A percentile compares a stretch with the other conserved stretches of the same genome.
phyloP scores from a whole-genome alignment of 495 filamentous ascomycete genomes.

The Massariosphaeria phaeospora region DNA sequence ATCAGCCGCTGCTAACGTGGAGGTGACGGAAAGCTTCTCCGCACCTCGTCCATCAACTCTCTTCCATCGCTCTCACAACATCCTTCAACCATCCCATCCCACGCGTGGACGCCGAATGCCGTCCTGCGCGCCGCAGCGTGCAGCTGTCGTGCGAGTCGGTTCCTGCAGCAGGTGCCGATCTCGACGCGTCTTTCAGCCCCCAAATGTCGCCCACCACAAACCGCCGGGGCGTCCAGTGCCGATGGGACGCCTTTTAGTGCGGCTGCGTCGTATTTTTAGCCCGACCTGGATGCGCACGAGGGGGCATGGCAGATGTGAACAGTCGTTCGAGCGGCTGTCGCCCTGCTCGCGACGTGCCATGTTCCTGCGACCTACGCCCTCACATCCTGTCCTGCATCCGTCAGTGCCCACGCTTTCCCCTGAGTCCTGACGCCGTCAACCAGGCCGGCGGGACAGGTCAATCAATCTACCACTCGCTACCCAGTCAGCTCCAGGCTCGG shows the following conservation, averaged over 20 bases:
- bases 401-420: neutral
- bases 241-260: slow-evolving; percentile 1
- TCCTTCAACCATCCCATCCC: neutral
- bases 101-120: neutral
- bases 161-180: neutral
- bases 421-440: slow-evolving; percentile 1
- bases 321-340: no score
- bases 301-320: no score
- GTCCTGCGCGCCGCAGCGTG: no score
- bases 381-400: neutral
- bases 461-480: no score
- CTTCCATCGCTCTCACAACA: neutral
- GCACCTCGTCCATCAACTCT: neutral
- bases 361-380: neutral
- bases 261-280: slow-evolving; percentile 32
- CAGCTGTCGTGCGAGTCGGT: no score
- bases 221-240: neutral
- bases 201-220: neutral
- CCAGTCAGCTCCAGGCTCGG: no score
- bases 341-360: no score
- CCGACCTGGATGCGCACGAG: no score
- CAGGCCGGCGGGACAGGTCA: slow-evolving; percentile 6
- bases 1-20: neutral
- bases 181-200: slow-evolving; percentile 7
- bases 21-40: neutral